Evolutionary conservation across 2,329 filamentous ascomycete species (phyloP).

Genomic region (Colletotrichum tanaceti): DNA sequence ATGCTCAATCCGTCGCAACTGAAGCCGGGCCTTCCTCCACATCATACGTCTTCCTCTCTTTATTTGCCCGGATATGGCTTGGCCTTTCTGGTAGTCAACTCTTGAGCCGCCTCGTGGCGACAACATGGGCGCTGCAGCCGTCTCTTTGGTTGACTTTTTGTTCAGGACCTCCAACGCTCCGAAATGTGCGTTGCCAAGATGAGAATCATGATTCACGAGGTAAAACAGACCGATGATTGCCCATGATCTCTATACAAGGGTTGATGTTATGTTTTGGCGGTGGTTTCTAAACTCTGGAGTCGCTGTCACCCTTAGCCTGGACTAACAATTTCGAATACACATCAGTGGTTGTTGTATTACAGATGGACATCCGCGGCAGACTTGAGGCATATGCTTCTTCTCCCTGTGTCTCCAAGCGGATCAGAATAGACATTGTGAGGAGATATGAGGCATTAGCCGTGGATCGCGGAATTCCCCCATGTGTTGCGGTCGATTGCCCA

Average conservation of each 20-base stretch:
- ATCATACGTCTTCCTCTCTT: conserved; percentile 2
- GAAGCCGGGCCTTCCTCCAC: background rate
- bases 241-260: background rate
- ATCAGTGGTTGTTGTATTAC: too few relatives aligned
- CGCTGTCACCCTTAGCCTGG: background rate
- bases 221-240: conserved; percentile 5
- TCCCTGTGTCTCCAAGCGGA: too few relatives aligned
- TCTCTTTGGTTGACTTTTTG: conserved; percentile 2
- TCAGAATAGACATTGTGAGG: too few relatives aligned
- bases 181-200: conserved; percentile 18
- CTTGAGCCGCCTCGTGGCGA: conserved; percentile 14
- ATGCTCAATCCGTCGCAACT: conserved; percentile 11
- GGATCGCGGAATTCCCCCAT: too few relatives aligned
- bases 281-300: conserved; percentile 1
- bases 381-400: too few relatives aligned
- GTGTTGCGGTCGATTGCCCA: too few relatives aligned
- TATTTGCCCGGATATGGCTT: conserved; percentile 16
- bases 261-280: conserved; percentile 16
- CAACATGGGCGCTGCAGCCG: conserved; percentile 5
- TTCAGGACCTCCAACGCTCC: conserved; percentile 1
- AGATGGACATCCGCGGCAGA: too few relatives aligned
- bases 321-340: too few relatives aligned
- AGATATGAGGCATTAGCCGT: too few relatives aligned
- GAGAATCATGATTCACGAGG: conserved; percentile 5
- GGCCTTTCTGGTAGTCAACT: conserved; percentile 13